A percentile compares a stretch with the other conserved stretches of the same genome.
These are phyloP conservation scores for Raffaelea ambrosiae DNA, from an alignment of 2,329 filamentous ascomycete genomes.

Conservation along the genomic window DNA sequence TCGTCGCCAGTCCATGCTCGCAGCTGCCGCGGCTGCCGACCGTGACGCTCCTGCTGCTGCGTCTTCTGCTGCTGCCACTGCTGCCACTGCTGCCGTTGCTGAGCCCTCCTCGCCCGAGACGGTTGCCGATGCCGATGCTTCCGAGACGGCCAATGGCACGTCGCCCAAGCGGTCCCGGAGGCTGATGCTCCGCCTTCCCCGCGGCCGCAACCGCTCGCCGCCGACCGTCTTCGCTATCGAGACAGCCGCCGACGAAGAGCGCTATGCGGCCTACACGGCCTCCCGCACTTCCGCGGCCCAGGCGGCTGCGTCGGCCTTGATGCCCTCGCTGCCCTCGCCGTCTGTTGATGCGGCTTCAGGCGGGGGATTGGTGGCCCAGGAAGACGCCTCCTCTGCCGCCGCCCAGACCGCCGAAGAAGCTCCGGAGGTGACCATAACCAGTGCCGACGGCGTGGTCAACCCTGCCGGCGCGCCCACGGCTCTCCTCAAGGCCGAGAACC, in stretches of 20 bases:
- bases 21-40: not conserved
- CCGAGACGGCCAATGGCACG: too few species aligned
- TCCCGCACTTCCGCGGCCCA: not conserved
- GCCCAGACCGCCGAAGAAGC: too few species aligned
- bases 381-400: too few species aligned
- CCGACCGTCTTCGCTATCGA: slow-evolving; percentile 7
- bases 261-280: slow-evolving; percentile 6
- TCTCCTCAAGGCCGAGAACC: too few species aligned
- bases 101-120: slow-evolving; percentile 2
- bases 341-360: too few species aligned
- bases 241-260: slow-evolving; percentile 7
- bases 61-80: not conserved
- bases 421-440: too few species aligned
- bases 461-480: too few species aligned
- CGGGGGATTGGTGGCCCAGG: too few species aligned
- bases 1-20: not conserved
- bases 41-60: not conserved
- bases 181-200: slow-evolving; percentile 10
- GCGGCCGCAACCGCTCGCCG: slow-evolving; percentile 8
- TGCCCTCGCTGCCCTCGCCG: too few species aligned
- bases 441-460: too few species aligned
- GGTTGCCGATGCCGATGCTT: not conserved
- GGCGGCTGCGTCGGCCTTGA: too few species aligned
- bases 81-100: not conserved
- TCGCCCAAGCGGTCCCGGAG: not conserved